Evolutionary conservation across 1,139 yeast species (phyloP), one percentile per base, ranked within the genome.

Genomic region (Scheffersomyces titani): DNA sequence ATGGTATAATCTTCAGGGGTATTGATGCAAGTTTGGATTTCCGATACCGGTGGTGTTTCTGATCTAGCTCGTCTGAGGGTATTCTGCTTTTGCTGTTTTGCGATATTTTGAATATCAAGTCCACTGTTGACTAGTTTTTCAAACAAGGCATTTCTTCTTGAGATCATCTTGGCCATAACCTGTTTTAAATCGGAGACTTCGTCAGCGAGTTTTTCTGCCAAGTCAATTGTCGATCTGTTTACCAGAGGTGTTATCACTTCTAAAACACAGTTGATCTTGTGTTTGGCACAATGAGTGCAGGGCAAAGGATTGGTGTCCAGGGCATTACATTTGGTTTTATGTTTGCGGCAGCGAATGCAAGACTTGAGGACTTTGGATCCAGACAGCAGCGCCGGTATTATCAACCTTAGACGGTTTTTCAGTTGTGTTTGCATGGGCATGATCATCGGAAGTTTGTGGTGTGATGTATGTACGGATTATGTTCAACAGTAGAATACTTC

Each of bases 321-420:
- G 13, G 88, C 88, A 65, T 87, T 88, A 70, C 91, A 87, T 62
- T 81, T 84, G 22, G 87, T 86, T 68, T 87, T 87, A 63, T 86
- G 88, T 63, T 82, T 83, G 51, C 91, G 77, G 68, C 92, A 87
- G 50, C 89, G 72, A 4, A 81, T 75, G 66, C 92, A 87, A 13
- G 89, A 82, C 62, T 85, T 85, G 57, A 87, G 73, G n/a, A 63
- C 55, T 51, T 53, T 68, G 59, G 51, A 56, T 20, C 69, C 67
- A 21, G 55, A 58, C 30, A 56, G 51, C 13, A 54, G 55, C 24
- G 56, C 50, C 21, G 73, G 74, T 52, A 65, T 64, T 18, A 69
- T 68, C 51, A 70, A 60, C 54, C 63, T 65, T 51, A 69, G 59
- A 50, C 71, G 65, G 54, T 65, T 67, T 58, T 63, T 65, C 50